Evolutionary conservation across 2,329 filamentous ascomycete species (phyloP).

Genomic region (Epichloe gansuensis): DNA sequence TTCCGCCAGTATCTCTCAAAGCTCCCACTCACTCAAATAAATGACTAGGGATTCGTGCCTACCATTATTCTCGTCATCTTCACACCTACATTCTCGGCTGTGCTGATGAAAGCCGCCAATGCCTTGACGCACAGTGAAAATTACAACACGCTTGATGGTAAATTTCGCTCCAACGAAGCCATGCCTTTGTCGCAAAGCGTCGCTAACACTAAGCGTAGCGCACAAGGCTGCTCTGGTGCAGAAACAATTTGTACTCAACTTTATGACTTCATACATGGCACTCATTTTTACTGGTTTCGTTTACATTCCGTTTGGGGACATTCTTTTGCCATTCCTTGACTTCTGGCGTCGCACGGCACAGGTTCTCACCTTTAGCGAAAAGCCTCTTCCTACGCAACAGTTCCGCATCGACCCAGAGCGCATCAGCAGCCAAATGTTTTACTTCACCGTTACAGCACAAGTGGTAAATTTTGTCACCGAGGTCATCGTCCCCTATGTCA

Average conservation of each 20-base stretch:
- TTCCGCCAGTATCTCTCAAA: background rate
- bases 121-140: constrained; percentile 77
- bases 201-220: constrained; percentile 28
- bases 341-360: constrained; percentile 65
- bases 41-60: constrained; percentile 63
- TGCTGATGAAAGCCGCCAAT: constrained; percentile 67
- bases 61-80: constrained; percentile 75
- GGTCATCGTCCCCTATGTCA: constrained; percentile 72
- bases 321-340: constrained; percentile 77
- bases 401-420: constrained; percentile 78
- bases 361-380: constrained; percentile 63
- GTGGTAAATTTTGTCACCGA: constrained; percentile 80
- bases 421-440: constrained; percentile 84
- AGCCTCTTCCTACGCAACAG: constrained; percentile 49
- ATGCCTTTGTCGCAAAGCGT: background rate
- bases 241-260: constrained; percentile 93
- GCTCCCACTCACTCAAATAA: background rate
- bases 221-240: constrained; percentile 76
- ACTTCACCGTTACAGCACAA: constrained; percentile 89
- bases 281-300: constrained; percentile 90
- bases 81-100: constrained; percentile 63
- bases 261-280: constrained; percentile 88
- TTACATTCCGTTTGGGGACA: constrained; percentile 80
- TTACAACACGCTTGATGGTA: constrained; percentile 71
- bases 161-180: constrained; percentile 4